Evolutionary conservation across 2,329 filamentous ascomycete species (phyloP).

Genomic region (Botrytis byssoidea): DNA sequence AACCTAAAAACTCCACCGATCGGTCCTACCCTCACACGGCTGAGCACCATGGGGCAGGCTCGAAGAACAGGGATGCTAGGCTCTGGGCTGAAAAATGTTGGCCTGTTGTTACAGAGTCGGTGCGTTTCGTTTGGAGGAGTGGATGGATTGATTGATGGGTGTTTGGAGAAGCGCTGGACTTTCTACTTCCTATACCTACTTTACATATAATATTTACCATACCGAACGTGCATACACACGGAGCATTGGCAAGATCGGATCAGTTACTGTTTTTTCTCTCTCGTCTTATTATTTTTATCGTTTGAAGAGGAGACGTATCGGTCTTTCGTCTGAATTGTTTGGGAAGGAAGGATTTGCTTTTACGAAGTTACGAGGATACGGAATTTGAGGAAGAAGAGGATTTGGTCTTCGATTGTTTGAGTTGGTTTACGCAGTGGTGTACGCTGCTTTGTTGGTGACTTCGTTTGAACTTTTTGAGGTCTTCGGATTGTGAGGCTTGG

Average conservation of each 20-base stretch:
- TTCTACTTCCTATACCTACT: neutral
- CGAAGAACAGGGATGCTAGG: neutral
- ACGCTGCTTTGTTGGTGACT: neutral
- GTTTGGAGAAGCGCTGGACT: conserved; percentile 6
- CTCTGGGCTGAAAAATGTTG: neutral
- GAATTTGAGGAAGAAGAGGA: neutral
- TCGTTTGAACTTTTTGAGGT: neutral
- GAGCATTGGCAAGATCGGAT: neutral
- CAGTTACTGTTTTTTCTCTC: neutral
- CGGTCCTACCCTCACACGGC: neutral
- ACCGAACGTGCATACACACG: neutral
- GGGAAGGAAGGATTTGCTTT: neutral
- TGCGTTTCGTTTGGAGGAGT: neutral
- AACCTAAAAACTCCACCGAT: neutral
- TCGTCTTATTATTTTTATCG: neutral
- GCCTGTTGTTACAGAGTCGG: neutral
- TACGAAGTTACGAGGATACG: neutral
- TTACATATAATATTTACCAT: neutral
- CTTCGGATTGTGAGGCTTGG: neutral
- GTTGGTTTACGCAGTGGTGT: neutral
- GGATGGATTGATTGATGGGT: neutral
- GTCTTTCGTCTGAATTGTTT: neutral
- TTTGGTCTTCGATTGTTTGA: neutral
- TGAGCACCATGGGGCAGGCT: neutral
- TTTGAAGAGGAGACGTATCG: neutral